phyloP scores from a whole-genome alignment of 2,329 filamentous ascomycete species.

The Cercospora nicotianae region DNA sequence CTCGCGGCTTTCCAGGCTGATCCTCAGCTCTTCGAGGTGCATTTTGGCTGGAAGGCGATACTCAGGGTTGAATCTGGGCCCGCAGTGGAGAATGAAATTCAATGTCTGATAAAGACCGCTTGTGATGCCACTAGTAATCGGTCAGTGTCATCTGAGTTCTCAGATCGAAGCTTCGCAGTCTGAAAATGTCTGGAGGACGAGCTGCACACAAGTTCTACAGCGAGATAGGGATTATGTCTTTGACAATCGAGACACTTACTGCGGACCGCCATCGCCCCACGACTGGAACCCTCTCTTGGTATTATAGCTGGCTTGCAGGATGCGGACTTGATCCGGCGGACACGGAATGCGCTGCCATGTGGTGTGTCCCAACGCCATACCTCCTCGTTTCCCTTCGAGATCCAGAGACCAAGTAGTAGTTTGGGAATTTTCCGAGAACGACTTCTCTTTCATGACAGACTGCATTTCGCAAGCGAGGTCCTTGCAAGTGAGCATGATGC shows the following conservation, averaged over 20 bases:
- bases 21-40: slow-evolving; percentile 22
- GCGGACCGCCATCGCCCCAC: slow-evolving; percentile 25
- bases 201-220: neutral
- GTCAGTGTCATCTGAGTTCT: neutral
- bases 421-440: slow-evolving; percentile 6
- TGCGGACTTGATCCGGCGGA: slow-evolving; percentile 17
- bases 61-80: slow-evolving; percentile 20
- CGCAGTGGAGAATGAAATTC: slow-evolving; percentile 28
- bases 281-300: slow-evolving; percentile 18
- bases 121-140: slow-evolving; percentile 14
- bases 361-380: slow-evolving; percentile 17
- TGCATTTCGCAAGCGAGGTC: slow-evolving; percentile 21
- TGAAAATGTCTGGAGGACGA: neutral
- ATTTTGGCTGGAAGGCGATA: slow-evolving; percentile 12
- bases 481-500: slow-evolving; percentile 25
- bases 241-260: neutral
- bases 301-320: slow-evolving; percentile 20
- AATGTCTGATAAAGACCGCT: slow-evolving; percentile 26
- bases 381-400: slow-evolving; percentile 18
- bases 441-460: slow-evolving; percentile 13
- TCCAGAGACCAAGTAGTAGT: slow-evolving; percentile 22
- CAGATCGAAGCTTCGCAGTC: neutral
- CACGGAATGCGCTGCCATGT: slow-evolving; percentile 26
- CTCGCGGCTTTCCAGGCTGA: slow-evolving; percentile 20
- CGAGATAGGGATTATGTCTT: neutral